Evolutionary conservation across 139 green algal species (phyloP), one percentile per base, ranked within the genome.

Genomic region (Picochlorum costavermella): DNA sequence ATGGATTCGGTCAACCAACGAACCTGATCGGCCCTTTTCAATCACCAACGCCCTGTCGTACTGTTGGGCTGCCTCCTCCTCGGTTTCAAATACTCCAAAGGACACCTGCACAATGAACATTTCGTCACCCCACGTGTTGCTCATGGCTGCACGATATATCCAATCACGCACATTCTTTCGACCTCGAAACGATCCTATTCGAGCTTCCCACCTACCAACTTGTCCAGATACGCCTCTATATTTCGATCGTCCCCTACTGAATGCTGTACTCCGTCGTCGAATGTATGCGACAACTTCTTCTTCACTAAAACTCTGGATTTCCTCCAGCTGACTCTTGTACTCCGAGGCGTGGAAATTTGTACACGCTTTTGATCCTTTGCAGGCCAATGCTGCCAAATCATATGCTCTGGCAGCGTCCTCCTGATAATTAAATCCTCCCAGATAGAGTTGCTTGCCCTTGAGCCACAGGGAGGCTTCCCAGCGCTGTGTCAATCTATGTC

Each of bases 1-100:
- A 57, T 28, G 6, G 43, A 31, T 17, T 31, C 25, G 10, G 30
- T 50, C 23, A 57, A 28, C 25, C 12, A 59, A 64, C 20, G 43
- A 44, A 64, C 58, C 58, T 66, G 60, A 59, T 37, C 62, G 12
- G 5, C n/a, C 76, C 73, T 88, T 89, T 50, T 83, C 75, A 12
- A 87, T 67, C 13, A 89, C 82, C 9, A 89, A 56, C 5, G 82
- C 83, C 6, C 82, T 62, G 70, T 90, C 83, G 61, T 90, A 90
- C 70, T 84, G 76, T 20, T 75, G 60, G 0, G 82, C 83, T 17
- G 83, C 83, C 1, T 71, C 67, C 56, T 86, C 80, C 73, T 90
- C 83, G 0, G 65, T 73, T 17, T 80, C 68, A 58, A 84, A 83
- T 5, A 89, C 63, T 14, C 83, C 83, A 76, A 89, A 83, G 6